phyloP scores from a whole-genome alignment of 441 rosid species.

The Viola pubescens region DNA sequence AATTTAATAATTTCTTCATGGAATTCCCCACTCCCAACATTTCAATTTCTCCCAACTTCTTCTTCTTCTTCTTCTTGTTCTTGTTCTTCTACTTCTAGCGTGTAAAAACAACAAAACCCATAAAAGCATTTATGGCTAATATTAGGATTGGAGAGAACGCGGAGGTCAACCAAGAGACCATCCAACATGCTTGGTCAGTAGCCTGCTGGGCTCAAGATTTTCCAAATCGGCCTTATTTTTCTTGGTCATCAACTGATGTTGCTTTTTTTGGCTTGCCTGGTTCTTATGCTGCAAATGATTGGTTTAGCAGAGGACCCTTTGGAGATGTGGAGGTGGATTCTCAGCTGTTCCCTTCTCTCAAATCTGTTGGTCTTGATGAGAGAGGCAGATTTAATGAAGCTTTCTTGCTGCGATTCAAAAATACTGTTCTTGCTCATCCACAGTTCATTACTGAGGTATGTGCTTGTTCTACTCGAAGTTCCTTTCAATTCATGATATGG shows the following conservation, averaged over 20 bases:
- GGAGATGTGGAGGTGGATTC: slow-evolving; percentile 46
- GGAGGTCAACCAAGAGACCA: slow-evolving; percentile 29
- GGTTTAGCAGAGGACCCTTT: slow-evolving; percentile 33
- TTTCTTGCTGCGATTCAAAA: slow-evolving; percentile 33
- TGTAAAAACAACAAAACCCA: neutral
- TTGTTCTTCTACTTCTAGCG: too few relatives aligned
- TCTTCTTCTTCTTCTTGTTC: too few relatives aligned
- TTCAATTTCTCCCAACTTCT: too few relatives aligned
- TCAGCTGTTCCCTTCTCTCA: slow-evolving; percentile 33
- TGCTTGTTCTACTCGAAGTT: neutral
- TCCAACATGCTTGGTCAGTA: slow-evolving; percentile 28
- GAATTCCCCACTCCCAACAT: too few relatives aligned
- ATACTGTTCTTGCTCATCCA: slow-evolving; percentile 12
- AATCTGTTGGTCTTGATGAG: slow-evolving; percentile 23
- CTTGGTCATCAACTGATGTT: slow-evolving; percentile 12
- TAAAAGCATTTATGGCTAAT: slow-evolving; percentile 28
- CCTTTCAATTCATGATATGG: neutral
- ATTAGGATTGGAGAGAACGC: slow-evolving; percentile 19
- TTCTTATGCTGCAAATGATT: slow-evolving; percentile 35
- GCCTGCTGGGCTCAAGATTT: slow-evolving; percentile 34
- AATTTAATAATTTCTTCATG: too few relatives aligned
- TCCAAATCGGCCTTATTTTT: slow-evolving; percentile 23
- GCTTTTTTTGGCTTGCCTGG: slow-evolving; percentile 47
- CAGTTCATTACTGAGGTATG: slow-evolving; percentile 37
- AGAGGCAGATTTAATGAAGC: slow-evolving; percentile 53